Conservation (phyloP, 2,329 filamentous ascomycete genomes). For the Aureobasidium musti region DNA sequence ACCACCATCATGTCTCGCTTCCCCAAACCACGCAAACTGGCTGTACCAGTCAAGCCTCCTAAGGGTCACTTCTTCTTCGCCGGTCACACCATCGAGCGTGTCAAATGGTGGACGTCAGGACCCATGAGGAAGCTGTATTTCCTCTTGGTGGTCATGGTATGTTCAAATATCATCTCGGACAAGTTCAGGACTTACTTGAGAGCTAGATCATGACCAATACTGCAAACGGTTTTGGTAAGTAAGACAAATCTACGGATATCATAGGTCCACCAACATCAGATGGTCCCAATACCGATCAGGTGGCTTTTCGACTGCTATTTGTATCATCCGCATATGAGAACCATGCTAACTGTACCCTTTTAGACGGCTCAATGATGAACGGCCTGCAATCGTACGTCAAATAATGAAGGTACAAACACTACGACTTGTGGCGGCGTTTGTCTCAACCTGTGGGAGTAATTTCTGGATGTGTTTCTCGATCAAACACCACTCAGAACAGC, state of each 20-base stretch:
- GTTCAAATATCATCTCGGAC: background rate
- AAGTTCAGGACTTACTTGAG: too few relatives aligned
- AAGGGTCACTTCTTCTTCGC: constrained; percentile 23
- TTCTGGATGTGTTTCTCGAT: too few relatives aligned
- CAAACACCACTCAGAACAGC: too few relatives aligned
- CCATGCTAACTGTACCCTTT: too few relatives aligned
- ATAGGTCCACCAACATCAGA: too few relatives aligned
- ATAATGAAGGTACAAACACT: too few relatives aligned
- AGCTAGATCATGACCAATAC: background rate
- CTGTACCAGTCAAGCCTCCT: constrained; percentile 15
- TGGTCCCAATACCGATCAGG: too few relatives aligned
- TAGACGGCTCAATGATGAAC: constrained; percentile 26
- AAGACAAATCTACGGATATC: too few relatives aligned
- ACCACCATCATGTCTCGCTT: constrained; percentile 5
- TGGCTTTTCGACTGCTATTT: too few relatives aligned
- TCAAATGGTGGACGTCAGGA: constrained; percentile 9
- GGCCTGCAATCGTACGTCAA: background rate
- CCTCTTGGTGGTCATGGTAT: constrained; percentile 12
- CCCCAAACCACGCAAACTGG: background rate
- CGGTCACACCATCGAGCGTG: constrained; percentile 13
- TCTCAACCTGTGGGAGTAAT: too few relatives aligned
- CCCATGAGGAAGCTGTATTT: constrained; percentile 19
- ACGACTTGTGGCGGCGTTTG: too few relatives aligned
- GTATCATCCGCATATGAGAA: too few relatives aligned
- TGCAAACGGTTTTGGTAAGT: constrained; percentile 1